Evolutionary conservation across 2,329 filamentous ascomycete genomes (phyloP).

Genomic region (Cercospora sp.): DNA sequence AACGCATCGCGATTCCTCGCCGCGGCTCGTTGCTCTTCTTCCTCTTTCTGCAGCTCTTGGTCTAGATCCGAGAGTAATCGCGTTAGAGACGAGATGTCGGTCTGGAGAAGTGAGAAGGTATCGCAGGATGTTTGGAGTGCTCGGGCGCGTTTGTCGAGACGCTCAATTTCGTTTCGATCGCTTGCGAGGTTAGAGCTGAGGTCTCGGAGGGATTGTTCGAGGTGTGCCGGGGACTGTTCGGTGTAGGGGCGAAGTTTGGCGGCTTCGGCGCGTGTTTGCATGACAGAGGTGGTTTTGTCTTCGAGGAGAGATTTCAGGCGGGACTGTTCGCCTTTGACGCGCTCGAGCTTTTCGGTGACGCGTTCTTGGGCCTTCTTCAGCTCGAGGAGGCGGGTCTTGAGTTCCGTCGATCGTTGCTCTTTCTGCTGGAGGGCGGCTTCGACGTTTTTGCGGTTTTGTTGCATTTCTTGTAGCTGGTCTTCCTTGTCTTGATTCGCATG

Average conservation of each 20-base stretch:
- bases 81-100: conserved; percentile 84
- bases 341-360: conserved; percentile 78
- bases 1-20: conserved; percentile 82
- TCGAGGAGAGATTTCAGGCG: conserved; percentile 71
- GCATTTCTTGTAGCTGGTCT: conserved; percentile 74
- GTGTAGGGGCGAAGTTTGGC: conserved; percentile 90
- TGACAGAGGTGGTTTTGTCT: conserved; percentile 67
- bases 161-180: conserved; percentile 83
- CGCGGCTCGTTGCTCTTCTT: conserved; percentile 81
- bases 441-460: conserved; percentile 73
- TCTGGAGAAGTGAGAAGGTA: conserved; percentile 78
- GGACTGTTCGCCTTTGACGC: conserved; percentile 76
- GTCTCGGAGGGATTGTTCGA: conserved; percentile 80
- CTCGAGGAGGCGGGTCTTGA: conserved; percentile 79
- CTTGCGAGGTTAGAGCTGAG: conserved; percentile 73
- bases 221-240: conserved; percentile 77
- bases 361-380: conserved; percentile 78
- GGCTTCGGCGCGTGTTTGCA: conserved; percentile 78
- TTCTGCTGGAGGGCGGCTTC: conserved; percentile 82
- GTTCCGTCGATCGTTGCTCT: conserved; percentile 78
- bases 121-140: conserved; percentile 90
- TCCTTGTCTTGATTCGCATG: conserved; percentile 86
- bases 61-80: conserved; percentile 87
- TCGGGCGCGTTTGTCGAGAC: conserved; percentile 80
- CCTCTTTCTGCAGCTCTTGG: conserved; percentile 81